Base-by-base conservation (phyloP, 345 rosid species). In the Gossypium ekmanianum region DNA sequence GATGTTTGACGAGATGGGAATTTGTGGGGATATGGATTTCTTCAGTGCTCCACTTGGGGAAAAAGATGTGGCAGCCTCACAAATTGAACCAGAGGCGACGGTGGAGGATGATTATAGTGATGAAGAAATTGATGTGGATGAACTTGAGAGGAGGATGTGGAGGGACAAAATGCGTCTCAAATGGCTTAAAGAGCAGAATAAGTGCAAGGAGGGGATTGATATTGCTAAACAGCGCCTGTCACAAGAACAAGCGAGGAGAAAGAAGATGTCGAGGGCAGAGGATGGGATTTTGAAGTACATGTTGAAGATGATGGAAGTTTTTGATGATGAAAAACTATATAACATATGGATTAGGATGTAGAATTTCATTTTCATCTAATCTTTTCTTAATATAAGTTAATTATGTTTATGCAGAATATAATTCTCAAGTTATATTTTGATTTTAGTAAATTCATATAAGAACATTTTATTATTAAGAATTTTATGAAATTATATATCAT, bases 91-190 rank as follows among this genome's bases (percentile, higher is more conserved):
- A 0, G 97, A 88, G 79, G 85, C 88, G 1, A 68, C 80, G 0
- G 69, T 77, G 79, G 85, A 79, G 76, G 88, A 88, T 67, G 95
- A 92, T 66, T 84, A 79, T 65, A 79, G 83, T 16, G 98, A 89
- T 76, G 94, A 91, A 44, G 97, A 94, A 58, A 83, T 84, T 58
- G 94, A 79, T 12, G 86, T 91, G 61, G 92, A 88, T 57, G 97
- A 88, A 81, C 97, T 94, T 20, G 95, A 92, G 87, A 84, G 85
- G 83, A 82, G 93, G 84, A 85, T 92, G 87, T 91, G 97, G 98
- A 88, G 79, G 87, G 82, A 90, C 83, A 91, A 85, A 64, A 76
- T 88, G 86, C 94, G 92, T 65, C 66, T 87, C 39, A 94, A 88
- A 78, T 75, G 83, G 84, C 87, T 88, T 43, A 92, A 88, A 83